These are phyloP conservation scores for Artemisia annua DNA, from an alignment of 129 eudicot genomes.

Conservation along the genomic window DNA sequence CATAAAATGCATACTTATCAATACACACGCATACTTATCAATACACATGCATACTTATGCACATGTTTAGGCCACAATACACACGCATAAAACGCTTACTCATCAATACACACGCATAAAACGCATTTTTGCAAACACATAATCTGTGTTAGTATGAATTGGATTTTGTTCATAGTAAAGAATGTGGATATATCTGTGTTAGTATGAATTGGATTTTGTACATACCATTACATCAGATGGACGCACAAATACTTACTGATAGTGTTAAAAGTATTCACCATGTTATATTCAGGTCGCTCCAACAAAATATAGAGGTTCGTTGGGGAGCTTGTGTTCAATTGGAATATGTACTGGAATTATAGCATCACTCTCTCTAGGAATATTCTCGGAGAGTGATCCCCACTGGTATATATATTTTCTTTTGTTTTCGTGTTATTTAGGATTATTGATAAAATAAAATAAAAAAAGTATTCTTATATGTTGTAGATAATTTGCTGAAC, in stretches of 20 bases:
- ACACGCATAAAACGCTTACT: background rate
- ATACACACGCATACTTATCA: no score
- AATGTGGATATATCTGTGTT: no score
- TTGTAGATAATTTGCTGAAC: background rate
- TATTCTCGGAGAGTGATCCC: slow-evolving; percentile 71
- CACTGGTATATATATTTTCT: slow-evolving; percentile 53
- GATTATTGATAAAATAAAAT: background rate
- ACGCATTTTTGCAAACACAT: no score
- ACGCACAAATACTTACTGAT: background rate
- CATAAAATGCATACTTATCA: background rate
- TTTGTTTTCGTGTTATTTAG: background rate
- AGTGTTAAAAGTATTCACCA: background rate
- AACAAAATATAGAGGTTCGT: slow-evolving; percentile 78
- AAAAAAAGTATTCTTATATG: no score
- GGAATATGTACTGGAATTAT: slow-evolving; percentile 89
- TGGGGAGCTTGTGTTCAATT: slow-evolving; percentile 77
- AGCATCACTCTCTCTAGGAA: slow-evolving; percentile 59
- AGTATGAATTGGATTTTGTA: no score
- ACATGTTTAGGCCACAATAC: background rate
- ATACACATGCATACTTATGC: no score
- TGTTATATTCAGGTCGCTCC: slow-evolving; percentile 65
- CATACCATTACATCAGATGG: slow-evolving; percentile 2
- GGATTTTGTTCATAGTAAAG: no score
- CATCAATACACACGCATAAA: no score
- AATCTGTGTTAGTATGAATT: no score